Conservation (phyloP, 164 flowering plant genomes). For the Taxillus chinensis region DNA sequence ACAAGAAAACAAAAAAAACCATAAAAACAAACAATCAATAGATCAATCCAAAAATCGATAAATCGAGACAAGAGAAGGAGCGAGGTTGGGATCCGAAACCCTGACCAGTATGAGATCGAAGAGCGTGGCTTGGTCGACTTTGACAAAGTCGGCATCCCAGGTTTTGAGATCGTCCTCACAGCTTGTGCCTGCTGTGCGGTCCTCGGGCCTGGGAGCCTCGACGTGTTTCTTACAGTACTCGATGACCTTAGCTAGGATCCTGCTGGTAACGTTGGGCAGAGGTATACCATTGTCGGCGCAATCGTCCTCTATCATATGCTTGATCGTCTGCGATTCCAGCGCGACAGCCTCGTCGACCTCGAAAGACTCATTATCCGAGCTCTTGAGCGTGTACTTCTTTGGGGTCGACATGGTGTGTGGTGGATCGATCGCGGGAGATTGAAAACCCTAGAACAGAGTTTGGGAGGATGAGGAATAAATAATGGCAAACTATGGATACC, state of each 20-base stretch:
- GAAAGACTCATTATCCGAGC: constrained; percentile 1
- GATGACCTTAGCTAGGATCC: constrained; percentile 1
- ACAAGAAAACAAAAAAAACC: no score
- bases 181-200: not conserved
- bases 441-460: not conserved
- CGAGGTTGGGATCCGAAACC: not conserved
- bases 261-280: constrained; percentile 1
- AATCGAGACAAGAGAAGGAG: not conserved
- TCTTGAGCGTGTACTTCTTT: not conserved
- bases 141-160: constrained; percentile 1
- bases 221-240: constrained; percentile 4
- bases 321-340: constrained; percentile 2
- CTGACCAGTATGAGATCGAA: constrained; percentile 2
- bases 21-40: no score
- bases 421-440: not conserved
- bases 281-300: not conserved
- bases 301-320: constrained; percentile 2
- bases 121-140: constrained; percentile 4
- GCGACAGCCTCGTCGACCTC: constrained; percentile 2
- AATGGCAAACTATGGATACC: no score
- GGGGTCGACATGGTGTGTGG: not conserved
- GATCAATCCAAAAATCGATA: not conserved
- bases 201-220: constrained; percentile 1
- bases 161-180: not conserved
- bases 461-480: no score